Percentiles rank a stretch among this genome's conserved stretches.
phyloP scores from a whole-genome alignment of 148 eudicot species.

The Salicornia ramosissima region DNA sequence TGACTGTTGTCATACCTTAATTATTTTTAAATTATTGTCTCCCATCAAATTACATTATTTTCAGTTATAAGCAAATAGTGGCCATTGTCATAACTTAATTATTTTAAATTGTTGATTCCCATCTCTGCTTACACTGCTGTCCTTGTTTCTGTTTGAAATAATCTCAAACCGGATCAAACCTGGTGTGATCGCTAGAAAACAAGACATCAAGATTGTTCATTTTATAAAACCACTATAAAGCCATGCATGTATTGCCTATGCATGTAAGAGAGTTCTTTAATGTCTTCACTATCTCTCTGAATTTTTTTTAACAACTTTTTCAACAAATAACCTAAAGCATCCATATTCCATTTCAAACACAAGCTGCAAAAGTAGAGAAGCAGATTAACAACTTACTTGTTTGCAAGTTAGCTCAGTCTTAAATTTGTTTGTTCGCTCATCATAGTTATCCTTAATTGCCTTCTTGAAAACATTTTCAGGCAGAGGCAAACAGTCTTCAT shows the following conservation, averaged over 20 bases:
- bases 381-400: constrained; percentile 42
- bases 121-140: too few species aligned
- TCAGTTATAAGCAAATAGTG: too few species aligned
- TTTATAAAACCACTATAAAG: not conserved
- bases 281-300: not conserved
- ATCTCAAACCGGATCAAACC: not conserved
- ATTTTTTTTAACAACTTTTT: not conserved
- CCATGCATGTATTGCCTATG: too few species aligned
- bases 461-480: constrained; percentile 60
- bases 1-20: too few species aligned
- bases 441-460: constrained; percentile 65
- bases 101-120: too few species aligned
- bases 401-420: constrained; percentile 55
- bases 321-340: not conserved
- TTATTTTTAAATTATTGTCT: too few species aligned
- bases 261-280: too few species aligned
- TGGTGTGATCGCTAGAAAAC: not conserved
- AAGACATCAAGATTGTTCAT: not conserved
- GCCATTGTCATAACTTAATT: too few species aligned
- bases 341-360: not conserved
- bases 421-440: constrained; percentile 55
- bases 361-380: not conserved
- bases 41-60: too few species aligned
- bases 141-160: not conserved
- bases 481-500: constrained; percentile 60